A percentile compares a stretch with the other conserved stretches of the same genome.
Evolutionary conservation across 805 yeast genomes (phyloP).

Genomic region (Hermanozyma aechmeae): DNA sequence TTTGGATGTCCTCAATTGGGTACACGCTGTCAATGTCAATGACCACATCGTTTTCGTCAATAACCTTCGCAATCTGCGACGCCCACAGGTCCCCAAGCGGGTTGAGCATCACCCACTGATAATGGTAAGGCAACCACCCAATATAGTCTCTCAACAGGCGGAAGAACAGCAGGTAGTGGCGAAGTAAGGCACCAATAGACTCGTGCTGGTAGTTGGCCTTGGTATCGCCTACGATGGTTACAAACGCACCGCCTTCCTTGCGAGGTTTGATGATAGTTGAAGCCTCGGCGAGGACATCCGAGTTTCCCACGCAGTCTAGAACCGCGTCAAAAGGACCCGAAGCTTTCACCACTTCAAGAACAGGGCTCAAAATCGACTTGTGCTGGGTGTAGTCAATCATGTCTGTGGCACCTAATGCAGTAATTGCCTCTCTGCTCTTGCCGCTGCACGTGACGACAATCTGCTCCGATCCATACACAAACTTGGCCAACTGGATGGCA

Average conservation of each 20-base stretch:
- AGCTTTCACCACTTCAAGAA: constrained; percentile 23
- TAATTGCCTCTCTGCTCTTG: constrained; percentile 34
- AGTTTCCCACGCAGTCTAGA: constrained; percentile 58
- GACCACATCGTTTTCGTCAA: constrained; percentile 35
- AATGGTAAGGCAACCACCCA: constrained; percentile 19
- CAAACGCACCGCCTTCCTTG: constrained; percentile 32
- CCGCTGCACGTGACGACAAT: constrained; percentile 53
- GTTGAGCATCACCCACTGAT: constrained; percentile 12
- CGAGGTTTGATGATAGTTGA: constrained; percentile 36
- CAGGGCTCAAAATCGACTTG: constrained; percentile 18
- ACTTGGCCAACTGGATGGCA: constrained; percentile 48
- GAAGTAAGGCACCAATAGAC: background rate
- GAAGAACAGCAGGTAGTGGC: background rate
- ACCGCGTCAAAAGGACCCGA: constrained; percentile 46
- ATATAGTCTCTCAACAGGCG: constrained; percentile 7
- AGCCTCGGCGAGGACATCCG: constrained; percentile 36
- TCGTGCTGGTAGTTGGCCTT: constrained; percentile 22
- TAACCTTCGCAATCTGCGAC: constrained; percentile 22
- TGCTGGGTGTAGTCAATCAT: constrained; percentile 48
- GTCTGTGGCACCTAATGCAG: constrained; percentile 48
- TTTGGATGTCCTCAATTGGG: constrained; percentile 36
- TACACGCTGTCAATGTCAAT: constrained; percentile 47
- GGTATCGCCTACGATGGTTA: constrained; percentile 50
- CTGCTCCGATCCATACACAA: constrained; percentile 29
- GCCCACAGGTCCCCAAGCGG: constrained; percentile 9